phyloP scores from a whole-genome alignment of 768 basidiomycete genomes.

The Leccinum incarnatum region DNA sequence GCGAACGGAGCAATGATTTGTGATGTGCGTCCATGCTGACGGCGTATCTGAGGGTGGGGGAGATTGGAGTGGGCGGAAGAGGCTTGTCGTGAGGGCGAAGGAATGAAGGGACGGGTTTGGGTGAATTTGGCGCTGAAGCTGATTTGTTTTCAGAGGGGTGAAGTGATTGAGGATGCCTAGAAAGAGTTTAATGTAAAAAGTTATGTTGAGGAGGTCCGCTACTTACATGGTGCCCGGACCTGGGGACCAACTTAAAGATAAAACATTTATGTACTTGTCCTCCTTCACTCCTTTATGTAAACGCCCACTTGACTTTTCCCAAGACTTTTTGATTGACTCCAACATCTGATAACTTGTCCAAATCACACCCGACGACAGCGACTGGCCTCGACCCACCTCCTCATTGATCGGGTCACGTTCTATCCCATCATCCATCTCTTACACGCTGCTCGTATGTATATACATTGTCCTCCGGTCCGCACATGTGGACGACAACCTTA shows the following conservation, averaged over 20 bases:
- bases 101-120: conserved; percentile 10
- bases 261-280: conserved; percentile 21
- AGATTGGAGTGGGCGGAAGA: conserved; percentile 40
- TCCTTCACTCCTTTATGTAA: conserved; percentile 28
- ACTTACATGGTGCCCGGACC: conserved; percentile 23
- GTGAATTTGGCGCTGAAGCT: conserved; percentile 28
- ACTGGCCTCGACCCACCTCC: not conserved
- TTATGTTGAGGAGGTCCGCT: not conserved
- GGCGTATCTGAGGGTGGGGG: conserved; percentile 16
- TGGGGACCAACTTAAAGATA: conserved; percentile 3
- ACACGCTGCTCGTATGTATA: not conserved
- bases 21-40: conserved; percentile 30
- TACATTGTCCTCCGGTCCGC: not conserved
- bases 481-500: not conserved
- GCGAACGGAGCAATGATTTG: conserved; percentile 10
- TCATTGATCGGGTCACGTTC: not conserved
- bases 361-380: not conserved
- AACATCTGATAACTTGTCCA: conserved; percentile 4
- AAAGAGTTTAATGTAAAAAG: not conserved
- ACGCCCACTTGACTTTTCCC: conserved; percentile 14
- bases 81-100: conserved; percentile 34
- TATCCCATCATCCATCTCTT: not conserved
- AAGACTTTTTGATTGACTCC: conserved; percentile 10
- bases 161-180: conserved; percentile 23
- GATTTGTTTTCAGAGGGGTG: conserved; percentile 23